Percentiles rank a stretch among this genome's conserved stretches.
Evolutionary conservation across 768 basidiomycete genomes (phyloP).

Genomic region (Candolleomyces aberdarensis): DNA sequence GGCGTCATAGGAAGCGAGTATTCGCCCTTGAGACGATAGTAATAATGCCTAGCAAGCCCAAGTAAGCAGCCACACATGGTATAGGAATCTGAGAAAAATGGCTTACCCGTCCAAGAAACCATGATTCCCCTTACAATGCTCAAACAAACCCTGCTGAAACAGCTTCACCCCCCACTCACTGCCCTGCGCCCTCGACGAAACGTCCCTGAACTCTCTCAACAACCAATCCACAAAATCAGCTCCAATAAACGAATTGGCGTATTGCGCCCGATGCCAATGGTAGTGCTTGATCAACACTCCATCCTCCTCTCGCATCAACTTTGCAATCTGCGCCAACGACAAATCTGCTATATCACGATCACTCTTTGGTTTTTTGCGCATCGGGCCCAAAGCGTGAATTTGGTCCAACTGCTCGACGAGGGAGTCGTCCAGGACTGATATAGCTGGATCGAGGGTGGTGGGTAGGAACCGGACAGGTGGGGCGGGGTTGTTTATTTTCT

Average conservation of each 20-base stretch:
- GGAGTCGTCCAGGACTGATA: constrained; percentile 74
- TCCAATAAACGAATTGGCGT: constrained; percentile 85
- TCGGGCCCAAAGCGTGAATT: constrained; percentile 69
- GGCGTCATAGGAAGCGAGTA: constrained; percentile 71
- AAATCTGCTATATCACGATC: constrained; percentile 70
- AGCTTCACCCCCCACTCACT: constrained; percentile 75
- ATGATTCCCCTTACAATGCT: constrained; percentile 76
- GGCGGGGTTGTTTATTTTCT: constrained; percentile 41
- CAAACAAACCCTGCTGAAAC: constrained; percentile 79
- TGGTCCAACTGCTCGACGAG: constrained; percentile 80
- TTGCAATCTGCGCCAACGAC: constrained; percentile 62
- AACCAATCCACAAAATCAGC: constrained; percentile 91
- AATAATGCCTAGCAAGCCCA: constrained; percentile 64
- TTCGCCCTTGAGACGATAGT: constrained; percentile 79
- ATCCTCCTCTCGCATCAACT: constrained; percentile 83
- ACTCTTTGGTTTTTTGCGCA: constrained; percentile 79
- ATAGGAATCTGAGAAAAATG: neutral
- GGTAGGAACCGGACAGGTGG: constrained; percentile 75
- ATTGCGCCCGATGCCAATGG: constrained; percentile 74
- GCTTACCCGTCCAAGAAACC: constrained; percentile 85
- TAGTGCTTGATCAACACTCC: constrained; percentile 82
- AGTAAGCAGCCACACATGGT: neutral
- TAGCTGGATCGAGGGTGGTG: constrained; percentile 80
- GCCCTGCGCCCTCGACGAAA: constrained; percentile 78
- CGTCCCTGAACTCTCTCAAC: constrained; percentile 86